phyloP scores from a whole-genome alignment of 257 asterid genomes.

The Solanum etuberosum region DNA sequence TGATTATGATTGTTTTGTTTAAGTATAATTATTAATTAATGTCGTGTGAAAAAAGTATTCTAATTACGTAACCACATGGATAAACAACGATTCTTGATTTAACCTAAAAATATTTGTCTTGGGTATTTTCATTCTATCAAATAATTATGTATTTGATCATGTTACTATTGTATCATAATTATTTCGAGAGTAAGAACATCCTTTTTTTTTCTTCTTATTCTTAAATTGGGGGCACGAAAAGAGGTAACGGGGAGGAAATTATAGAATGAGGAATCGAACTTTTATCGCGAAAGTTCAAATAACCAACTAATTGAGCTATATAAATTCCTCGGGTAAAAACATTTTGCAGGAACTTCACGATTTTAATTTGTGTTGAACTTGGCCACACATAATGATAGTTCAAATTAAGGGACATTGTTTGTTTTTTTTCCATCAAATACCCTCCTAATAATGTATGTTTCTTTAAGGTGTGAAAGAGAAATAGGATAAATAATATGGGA shows the following conservation, averaged over 20 bases:
- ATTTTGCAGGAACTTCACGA: background rate
- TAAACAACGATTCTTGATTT: background rate
- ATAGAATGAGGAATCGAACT: background rate
- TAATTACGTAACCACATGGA: background rate
- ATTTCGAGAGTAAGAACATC: background rate
- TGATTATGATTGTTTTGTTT: background rate
- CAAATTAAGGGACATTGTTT: background rate
- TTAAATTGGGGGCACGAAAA: background rate
- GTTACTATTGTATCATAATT: background rate
- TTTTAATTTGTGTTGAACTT: background rate
- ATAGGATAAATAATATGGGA: background rate
- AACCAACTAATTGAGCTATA: accelerated
- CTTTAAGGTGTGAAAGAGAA: background rate
- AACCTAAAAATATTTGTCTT: background rate
- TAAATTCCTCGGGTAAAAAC: background rate
- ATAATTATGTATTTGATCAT: background rate
- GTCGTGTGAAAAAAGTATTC: background rate
- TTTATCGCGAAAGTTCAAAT: background rate
- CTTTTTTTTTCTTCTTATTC: background rate
- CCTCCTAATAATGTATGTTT: background rate
- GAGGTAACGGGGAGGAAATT: background rate
- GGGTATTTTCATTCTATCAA: background rate
- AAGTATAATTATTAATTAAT: background rate
- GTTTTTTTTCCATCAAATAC: background rate
- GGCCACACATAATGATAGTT: background rate